Base-by-base conservation (phyloP, 2,329 filamentous ascomycete species). In the Nemania serpens region DNA sequence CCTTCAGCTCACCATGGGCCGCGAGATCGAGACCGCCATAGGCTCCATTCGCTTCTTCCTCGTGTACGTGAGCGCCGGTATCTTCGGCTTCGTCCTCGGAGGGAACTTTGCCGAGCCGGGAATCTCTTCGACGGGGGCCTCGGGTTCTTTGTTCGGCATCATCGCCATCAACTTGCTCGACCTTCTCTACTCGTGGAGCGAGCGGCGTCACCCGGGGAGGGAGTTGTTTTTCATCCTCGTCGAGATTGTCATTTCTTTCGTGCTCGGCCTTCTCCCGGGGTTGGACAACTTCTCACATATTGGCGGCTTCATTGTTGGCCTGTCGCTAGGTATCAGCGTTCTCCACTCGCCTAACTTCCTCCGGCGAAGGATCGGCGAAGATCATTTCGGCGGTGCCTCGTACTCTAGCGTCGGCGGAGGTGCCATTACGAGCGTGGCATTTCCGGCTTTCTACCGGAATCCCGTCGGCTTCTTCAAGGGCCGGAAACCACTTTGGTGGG, bases 261-360 rank as follows among this genome's bases (percentile, higher is more conserved):
- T 95, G 15, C 84, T 99, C 2, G 95, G 95, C 36, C 83, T 99
- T 3, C 83, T 99, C 1, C 95, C 95, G 0, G 94, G 93, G 9
- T 78, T 99, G 48, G 95, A 99, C 80, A 99, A 99, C 76, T 99
- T 98, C 75, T 91, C 91, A 15, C 95, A 99, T 69, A 97, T 99
- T 64, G 95, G 95, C 56, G 95, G 95, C 1, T 97, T 98, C 75
- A 77, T 96, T 52, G 96, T 96, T 87, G 95, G 95, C 1, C 78
- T 99, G 6, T 89, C 89, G 0, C 84, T 97, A 1, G 95, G 95
- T 12, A 82, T 98, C 53, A 96, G 89, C 64, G 82, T 99, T 29
- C 81, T 99, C 63, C 93, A 94, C 73, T 97, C 93, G 3, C 95
- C 95, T 1, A 91, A 93, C 65, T 82, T 87, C 1, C 82, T 97